Evolutionary conservation across 2,329 filamentous ascomycete species (phyloP), one percentile per base, ranked within the genome.

Genomic region (Emergomyces orientalis): DNA sequence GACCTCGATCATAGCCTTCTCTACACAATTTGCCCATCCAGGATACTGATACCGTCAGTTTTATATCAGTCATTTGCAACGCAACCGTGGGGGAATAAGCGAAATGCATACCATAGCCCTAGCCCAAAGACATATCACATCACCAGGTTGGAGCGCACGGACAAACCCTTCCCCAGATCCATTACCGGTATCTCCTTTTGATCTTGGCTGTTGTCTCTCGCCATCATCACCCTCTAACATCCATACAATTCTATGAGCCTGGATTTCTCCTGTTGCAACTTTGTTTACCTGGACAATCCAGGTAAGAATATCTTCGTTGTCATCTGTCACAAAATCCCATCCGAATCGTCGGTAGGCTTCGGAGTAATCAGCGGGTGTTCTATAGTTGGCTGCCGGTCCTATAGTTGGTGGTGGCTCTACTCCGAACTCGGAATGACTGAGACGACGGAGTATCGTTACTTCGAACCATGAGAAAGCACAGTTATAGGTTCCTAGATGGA

Each of bases 121-220:
- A 41, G 59, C 59, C 59, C 59, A 60, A 30, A 60, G 59, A 30
- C 17, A 39, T 8, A 60, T 60, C n/a, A 60, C 43, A 52, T 60
- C 59, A 5, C 59, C 59, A 34, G 59, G 45, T n/a, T n/a, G 45
- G 19, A 60, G 45, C 2, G 59, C 27, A 39, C 59, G 32, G 30
- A 60, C 34, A 41, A 60, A 60, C 5, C 59, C 45, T 39, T 39
- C 32, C n/a, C 59, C 59, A 14, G 59, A 27, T 25, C 59, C 59
- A 27, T 30, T 60, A 41, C 59, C 59, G 3, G 27, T 6, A 51
- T 39, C 59, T 52, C 41, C 59, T 9, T 14, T 4, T 30, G 6
- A 17, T 8, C 32, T 14, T 47, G 22, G 39, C 17, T 32, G 14
- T 9, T 45, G 34, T 11, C 25, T n/a, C 4, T 51, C 22, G 25